These are phyloP conservation scores for Lolium perenne DNA, from an alignment of 176 grass and related monocot species.

Conservation along the genomic window DNA sequence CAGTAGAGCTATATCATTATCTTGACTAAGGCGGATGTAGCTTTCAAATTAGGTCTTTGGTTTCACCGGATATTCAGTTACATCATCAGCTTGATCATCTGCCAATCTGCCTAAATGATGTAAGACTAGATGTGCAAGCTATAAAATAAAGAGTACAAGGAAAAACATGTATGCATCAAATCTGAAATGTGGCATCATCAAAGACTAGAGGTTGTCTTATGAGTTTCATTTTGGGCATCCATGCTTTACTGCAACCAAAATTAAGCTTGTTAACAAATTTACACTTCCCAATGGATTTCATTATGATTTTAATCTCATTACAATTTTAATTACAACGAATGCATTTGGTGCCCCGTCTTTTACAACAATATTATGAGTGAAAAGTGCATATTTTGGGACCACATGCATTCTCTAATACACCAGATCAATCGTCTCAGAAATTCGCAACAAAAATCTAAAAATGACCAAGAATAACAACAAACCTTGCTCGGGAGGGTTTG, in stretches of 20 bases:
- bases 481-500: slow-evolving; percentile 71
- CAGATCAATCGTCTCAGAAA: background rate
- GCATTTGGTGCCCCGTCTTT: slow-evolving; percentile 59
- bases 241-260: slow-evolving; percentile 55
- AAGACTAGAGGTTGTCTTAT: slow-evolving; percentile 53
- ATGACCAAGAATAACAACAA: background rate
- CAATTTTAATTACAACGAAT: slow-evolving; percentile 48
- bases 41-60: slow-evolving; percentile 61
- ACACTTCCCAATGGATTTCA: background rate
- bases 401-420: slow-evolving; percentile 43
- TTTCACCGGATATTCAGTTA: slow-evolving; percentile 45
- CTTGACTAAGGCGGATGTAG: slow-evolving; percentile 61
- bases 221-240: slow-evolving; percentile 72
- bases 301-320: background rate
- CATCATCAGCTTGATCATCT: slow-evolving; percentile 54
- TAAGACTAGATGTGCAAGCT: background rate
- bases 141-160: background rate
- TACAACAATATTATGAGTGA: slow-evolving; percentile 71
- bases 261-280: background rate
- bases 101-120: slow-evolving; percentile 49
- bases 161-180: slow-evolving; percentile 48
- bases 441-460: background rate
- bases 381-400: slow-evolving; percentile 69
- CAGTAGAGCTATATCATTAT: too few relatives aligned
- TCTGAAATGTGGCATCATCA: slow-evolving; percentile 74